A percentile compares a stretch with the other conserved stretches of the same genome.
These are phyloP conservation scores for Solanum aculeatissimum DNA, from an alignment of 305 asterid genomes.

Conservation along the genomic window DNA sequence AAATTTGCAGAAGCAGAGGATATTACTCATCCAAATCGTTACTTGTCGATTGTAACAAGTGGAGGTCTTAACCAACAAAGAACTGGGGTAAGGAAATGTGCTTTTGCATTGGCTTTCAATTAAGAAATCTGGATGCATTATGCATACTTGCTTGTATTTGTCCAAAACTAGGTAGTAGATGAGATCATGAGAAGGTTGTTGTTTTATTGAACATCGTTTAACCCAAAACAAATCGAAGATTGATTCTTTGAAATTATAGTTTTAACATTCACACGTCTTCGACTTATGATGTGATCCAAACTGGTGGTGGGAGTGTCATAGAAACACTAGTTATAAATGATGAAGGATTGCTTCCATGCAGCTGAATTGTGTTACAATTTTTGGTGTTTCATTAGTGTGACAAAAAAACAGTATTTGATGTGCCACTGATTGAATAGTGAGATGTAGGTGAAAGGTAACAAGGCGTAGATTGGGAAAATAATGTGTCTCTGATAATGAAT, in stretches of 20 bases:
- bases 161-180: background rate
- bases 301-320: background rate
- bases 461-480: background rate
- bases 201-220: background rate
- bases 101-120: background rate
- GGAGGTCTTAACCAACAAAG: conserved; percentile 99
- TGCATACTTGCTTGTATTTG: background rate
- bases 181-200: background rate
- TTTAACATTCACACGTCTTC: background rate
- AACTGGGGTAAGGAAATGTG: conserved; percentile 58
- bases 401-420: background rate
- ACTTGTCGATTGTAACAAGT: conserved; percentile 81
- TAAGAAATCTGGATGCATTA: background rate
- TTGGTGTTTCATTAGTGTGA: background rate
- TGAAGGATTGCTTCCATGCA: background rate
- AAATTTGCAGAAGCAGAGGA: conserved; percentile 51
- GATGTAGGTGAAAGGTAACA: background rate
- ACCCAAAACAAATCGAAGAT: background rate
- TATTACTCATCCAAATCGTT: conserved; percentile 47
- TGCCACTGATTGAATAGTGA: background rate
- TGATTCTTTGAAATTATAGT: background rate
- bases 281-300: background rate
- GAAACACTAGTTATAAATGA: background rate
- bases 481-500: background rate
- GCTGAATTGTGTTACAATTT: background rate